These are phyloP conservation scores for Leishmania tarentolae DNA, from an alignment of 208 protist genomes.

Conservation along the genomic window DNA sequence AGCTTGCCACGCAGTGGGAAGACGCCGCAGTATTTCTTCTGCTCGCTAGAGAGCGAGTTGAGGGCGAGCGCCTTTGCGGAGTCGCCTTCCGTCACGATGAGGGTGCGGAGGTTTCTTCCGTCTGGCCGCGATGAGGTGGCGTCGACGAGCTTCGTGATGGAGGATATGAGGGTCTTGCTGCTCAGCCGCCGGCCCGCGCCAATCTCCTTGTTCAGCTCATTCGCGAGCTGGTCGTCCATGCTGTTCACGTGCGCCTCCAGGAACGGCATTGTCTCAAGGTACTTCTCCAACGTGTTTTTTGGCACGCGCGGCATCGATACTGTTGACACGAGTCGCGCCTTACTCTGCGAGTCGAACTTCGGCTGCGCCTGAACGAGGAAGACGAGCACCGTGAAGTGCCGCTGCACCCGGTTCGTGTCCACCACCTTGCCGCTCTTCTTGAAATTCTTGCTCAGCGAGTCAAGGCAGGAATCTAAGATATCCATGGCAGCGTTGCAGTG, in stretches of 20 bases:
- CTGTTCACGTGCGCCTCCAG: constrained; percentile 78
- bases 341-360: constrained; percentile 99
- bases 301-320: constrained; percentile 79
- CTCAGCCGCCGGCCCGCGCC: constrained; percentile 66
- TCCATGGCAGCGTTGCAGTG: constrained; percentile 97
- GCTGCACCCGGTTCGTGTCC: constrained; percentile 95
- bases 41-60: constrained; percentile 95
- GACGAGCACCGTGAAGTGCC: constrained; percentile 98
- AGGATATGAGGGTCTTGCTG: constrained; percentile 80
- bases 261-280: constrained; percentile 82
- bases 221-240: constrained; percentile 63
- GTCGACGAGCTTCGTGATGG: constrained; percentile 98
- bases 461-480: constrained; percentile 76
- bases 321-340: constrained; percentile 96
- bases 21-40: constrained; percentile 96
- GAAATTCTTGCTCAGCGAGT: constrained; percentile 57
- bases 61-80: constrained; percentile 98
- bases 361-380: constrained; percentile 99
- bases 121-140: constrained; percentile 79
- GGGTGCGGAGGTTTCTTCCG: constrained; percentile 91
- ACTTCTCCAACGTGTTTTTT: constrained; percentile 90
- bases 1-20: constrained; percentile 98
- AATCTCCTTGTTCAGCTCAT: constrained; percentile 87
- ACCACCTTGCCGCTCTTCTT: constrained; percentile 89
- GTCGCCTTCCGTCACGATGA: constrained; percentile 99